Base-by-base conservation (phyloP, 139 green algal genomes). In the Marvania coccoides region DNA sequence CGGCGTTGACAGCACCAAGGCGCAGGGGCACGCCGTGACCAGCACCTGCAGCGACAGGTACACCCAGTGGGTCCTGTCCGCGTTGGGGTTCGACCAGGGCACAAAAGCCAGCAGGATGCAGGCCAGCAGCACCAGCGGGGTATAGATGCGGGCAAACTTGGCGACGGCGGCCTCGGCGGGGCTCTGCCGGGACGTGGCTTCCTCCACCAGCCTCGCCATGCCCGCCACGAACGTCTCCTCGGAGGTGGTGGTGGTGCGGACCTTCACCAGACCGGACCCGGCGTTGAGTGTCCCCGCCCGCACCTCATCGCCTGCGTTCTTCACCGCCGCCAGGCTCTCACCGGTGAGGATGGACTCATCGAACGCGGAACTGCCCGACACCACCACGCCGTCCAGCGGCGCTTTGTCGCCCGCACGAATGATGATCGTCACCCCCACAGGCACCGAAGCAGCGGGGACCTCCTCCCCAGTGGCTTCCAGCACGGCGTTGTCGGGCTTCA, bases 301-400 rank as follows among this genome's bases (percentile, higher is more conserved):
- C 6, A 94, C 84, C 24, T 67, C 3, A 14, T 58, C 31, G 6
- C 85, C 86, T 0, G 48, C 6, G 7, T 45, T 12, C 67, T 88
- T 91, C 30, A 55, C 23, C 24, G 91, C 74, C 3, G 83, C 76
- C 37, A 70, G 53, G 29, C 65, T 58, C 76, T 86, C 82, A 38
- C 88, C 89, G 1, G 89, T 96, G 8, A 96, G 75, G 54, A 86
- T 83, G 47, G 59, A 77, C 61, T 96, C 85, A 45, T 95, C 87
- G 33, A 94, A 54, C 1, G 68, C 48, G 42, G 61, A 81, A 2
- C 55, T 59, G 13, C 89, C 89, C 1, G 28, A 12, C 30, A 83
- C 59, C 31, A 96, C 82, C 2, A 54, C 15, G 9, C 86, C 89
- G 64, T 96, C 89, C 23, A 93, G 45, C 5, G 89, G 83, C 6